These are phyloP conservation scores for Cryptosporidium viatorum DNA, from an alignment of 169 alveolate species.

Conservation along the genomic window DNA sequence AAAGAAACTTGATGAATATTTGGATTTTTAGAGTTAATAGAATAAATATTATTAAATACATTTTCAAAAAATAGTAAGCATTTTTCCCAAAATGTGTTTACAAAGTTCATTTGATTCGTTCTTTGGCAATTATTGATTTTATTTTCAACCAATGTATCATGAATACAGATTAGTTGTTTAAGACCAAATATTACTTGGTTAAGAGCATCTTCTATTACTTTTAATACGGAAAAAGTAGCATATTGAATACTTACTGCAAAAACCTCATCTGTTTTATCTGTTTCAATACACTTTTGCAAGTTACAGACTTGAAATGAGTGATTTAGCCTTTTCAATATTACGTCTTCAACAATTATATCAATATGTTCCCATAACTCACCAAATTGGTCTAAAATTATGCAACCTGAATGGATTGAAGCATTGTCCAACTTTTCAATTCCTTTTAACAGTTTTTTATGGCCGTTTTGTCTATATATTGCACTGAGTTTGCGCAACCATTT, in stretches of 20 bases:
- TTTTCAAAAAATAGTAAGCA: neutral
- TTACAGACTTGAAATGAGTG: conserved; percentile 19
- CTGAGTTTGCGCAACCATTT: conserved; percentile 43
- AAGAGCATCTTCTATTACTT: conserved; percentile 15
- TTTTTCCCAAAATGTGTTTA: conserved; percentile 39
- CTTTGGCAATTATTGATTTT: neutral
- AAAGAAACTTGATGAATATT: neutral
- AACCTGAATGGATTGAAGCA: conserved; percentile 18
- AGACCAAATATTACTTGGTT: conserved; percentile 25
- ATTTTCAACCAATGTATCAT: conserved; percentile 22
- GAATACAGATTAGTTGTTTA: conserved; percentile 29
- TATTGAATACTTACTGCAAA: neutral
- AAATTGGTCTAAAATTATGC: conserved; percentile 45
- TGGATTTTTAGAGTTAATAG: conserved; percentile 31
- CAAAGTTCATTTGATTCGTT: conserved; percentile 18
- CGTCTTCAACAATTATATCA: conserved; percentile 41
- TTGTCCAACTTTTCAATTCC: conserved; percentile 52
- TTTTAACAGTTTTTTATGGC: conserved; percentile 35
- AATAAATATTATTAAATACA: conserved; percentile 50
- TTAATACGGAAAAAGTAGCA: conserved; percentile 4
- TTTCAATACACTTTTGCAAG: conserved; percentile 51
- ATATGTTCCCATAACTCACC: conserved; percentile 72
- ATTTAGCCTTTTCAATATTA: conserved; percentile 17
- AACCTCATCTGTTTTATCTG: neutral
- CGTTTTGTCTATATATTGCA: conserved; percentile 69